Evolutionary conservation across 768 basidiomycete genomes (phyloP), one percentile per base, ranked within the genome.

Genomic region (Rhodocollybia butyracea): DNA sequence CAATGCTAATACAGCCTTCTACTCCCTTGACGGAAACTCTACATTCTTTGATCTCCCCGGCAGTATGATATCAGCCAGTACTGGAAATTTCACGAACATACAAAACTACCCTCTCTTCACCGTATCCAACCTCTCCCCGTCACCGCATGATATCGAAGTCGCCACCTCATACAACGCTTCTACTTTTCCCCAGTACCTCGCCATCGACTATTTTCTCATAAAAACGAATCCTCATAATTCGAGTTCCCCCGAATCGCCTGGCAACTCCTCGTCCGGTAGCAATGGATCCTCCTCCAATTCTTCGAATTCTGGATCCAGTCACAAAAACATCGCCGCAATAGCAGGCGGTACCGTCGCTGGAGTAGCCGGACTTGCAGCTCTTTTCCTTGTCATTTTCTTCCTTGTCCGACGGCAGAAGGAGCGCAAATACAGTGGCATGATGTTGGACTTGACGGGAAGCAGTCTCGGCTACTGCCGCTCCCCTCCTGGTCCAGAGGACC

Each of bases 71-170:
- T n/a, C 36, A 3, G 27, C 19, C 24, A 50, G 31, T 26, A 4
- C 19, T 10, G 32, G 32, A 11, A 50, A 21, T 21, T 50, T 27
- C 31, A 17, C 48, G 17, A 50, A 50, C 24, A 39, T 50, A 4
- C 22, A 11, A n/a, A 50, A 50, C 21, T 34, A 21, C 13, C 48
- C 48, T 31, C 48, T 50, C 19, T 50, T 50, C 48, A 50, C 48
- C 21, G 31, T 21, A 5, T 6, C 48, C 31, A 21, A 26, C 10
- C n/a, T 50, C 3, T 21, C 31, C 5, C 17, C 48, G 24, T 21
- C 32, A 3, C 19, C 17, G 17, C 30, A 50, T 26, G 22, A 50
- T 26, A 10, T 50, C 12, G 10, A 50, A 2, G 31, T 50, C n/a
- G 48, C 32, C 15, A 34, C 36, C 29, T 19, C 48, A 8, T 36